phyloP scores from a whole-genome alignment of 345 rosid species.

The Psidium guajava region DNA sequence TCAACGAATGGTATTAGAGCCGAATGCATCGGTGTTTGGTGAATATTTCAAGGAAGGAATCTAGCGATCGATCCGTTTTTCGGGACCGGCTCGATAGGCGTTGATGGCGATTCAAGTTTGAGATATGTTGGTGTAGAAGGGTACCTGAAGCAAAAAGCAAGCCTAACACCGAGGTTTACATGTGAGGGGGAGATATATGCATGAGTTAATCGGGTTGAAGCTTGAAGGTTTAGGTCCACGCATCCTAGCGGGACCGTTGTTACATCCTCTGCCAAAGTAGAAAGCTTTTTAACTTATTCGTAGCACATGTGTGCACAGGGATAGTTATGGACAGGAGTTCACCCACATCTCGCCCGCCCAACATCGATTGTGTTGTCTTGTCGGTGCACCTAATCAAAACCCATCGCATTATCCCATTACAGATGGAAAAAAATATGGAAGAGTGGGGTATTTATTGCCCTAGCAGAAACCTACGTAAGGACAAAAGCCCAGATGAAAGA shows the following conservation, averaged over 20 bases:
- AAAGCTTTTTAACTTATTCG: neutral
- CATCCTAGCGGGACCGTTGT: too few species aligned
- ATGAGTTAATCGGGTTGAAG: neutral
- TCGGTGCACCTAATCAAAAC: neutral
- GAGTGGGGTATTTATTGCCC: neutral
- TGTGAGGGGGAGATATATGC: neutral
- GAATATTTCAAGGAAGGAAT: too few species aligned
- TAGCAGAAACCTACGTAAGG: neutral
- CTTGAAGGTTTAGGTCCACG: neutral
- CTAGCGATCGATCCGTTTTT: too few species aligned
- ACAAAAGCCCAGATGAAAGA: neutral
- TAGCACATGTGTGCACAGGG: neutral
- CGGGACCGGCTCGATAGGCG: too few species aligned
- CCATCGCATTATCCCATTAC: neutral
- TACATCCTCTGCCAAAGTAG: neutral
- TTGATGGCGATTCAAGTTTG: too few species aligned
- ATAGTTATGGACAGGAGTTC: neutral
- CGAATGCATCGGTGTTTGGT: too few species aligned
- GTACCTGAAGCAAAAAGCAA: too few species aligned
- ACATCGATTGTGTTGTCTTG: neutral
- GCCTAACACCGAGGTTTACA: too few species aligned
- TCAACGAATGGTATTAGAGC: too few species aligned
- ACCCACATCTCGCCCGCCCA: neutral
- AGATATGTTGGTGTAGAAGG: too few species aligned
- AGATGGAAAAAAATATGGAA: neutral